These are phyloP conservation scores for Diospyros kaki DNA, from an alignment of 148 eudicot species.

Conservation along the genomic window DNA sequence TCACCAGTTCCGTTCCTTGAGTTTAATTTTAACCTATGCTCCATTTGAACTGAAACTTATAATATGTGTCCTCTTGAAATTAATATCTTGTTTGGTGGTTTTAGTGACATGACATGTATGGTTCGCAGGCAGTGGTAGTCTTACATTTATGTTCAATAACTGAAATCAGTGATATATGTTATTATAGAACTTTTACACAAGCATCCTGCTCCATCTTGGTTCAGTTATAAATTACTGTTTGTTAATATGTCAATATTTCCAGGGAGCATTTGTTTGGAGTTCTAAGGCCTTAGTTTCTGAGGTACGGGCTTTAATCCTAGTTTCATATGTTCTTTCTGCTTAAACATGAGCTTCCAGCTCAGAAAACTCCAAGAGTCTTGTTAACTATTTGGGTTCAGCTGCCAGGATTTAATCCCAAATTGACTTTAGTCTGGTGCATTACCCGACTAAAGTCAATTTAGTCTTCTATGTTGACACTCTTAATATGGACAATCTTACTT, in stretches of 20 bases:
- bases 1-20: background rate
- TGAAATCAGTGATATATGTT: conserved; percentile 1
- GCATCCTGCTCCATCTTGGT: conserved; percentile 4
- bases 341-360: background rate
- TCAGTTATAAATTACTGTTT: background rate
- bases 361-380: background rate
- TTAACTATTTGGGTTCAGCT: conserved; percentile 2
- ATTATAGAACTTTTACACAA: background rate
- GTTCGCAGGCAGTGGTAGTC: background rate
- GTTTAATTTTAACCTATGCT: background rate
- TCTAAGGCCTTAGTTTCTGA: conserved; percentile 87
- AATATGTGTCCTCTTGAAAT: conserved; percentile 1
- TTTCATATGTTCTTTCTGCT: background rate
- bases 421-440: no score
- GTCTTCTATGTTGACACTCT: background rate
- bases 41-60: background rate
- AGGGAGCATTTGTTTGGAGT: conserved; percentile 99
- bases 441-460: background rate
- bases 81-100: background rate
- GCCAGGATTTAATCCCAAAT: no score
- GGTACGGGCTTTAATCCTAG: conserved; percentile 37
- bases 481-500: no score
- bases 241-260: conserved; percentile 18
- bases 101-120: background rate
- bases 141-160: background rate